Base-by-base conservation (phyloP, 2,329 filamentous ascomycete species). In the Exutisphaerella laricina region DNA sequence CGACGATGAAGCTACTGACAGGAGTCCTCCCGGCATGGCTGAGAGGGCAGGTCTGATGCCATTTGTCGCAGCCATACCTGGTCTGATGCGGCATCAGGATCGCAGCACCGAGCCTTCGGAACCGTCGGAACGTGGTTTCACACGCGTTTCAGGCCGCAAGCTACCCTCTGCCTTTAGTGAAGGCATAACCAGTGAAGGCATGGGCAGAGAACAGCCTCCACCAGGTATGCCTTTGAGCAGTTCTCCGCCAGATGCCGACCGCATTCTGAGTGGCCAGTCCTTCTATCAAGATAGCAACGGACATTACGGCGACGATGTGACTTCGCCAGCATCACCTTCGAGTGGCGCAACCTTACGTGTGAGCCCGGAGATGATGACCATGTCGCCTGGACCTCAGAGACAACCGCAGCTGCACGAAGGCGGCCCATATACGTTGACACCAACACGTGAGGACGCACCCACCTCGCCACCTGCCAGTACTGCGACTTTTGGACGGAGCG, bases 91-190 rank as follows among this genome's bases (percentile, higher is more conserved):
- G 46, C 42, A 64, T 45, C 53, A 60, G 50, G 44, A 66, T 56
- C 43, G 61, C 25, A 53, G 45, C 29, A 20, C 45, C 12, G 46
- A 49, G 16, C 40, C 43, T 4, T 35, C 50, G 4, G 52, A 54
- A 35, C 43, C 60, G 45, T 35, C 48, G 17, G 68, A 72, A 53
- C 64, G 66, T 16, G 65, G 70, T 40, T 72, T 72, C 48, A 67
- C 70, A 33, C 59, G 69, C 6, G 63, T 73, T 8, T 71, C 69
- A 2, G 70, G 70, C 12, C 68, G 70, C 34, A 73, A 73, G 50
- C 60, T 73, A 1, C 70, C 70, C 2, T 72, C 69, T 13, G 66
- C 64, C 7, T 72, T 70, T 57, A 72, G 70, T 45, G 65, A 67
- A 43, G 70, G 70, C 43, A 69, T 72, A 66, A 68, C 60, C 13